Percentiles rank a stretch among this genome's conserved stretches.
Conservation (phyloP, 441 rosid genomes). For the Aleurites moluccanus region DNA sequence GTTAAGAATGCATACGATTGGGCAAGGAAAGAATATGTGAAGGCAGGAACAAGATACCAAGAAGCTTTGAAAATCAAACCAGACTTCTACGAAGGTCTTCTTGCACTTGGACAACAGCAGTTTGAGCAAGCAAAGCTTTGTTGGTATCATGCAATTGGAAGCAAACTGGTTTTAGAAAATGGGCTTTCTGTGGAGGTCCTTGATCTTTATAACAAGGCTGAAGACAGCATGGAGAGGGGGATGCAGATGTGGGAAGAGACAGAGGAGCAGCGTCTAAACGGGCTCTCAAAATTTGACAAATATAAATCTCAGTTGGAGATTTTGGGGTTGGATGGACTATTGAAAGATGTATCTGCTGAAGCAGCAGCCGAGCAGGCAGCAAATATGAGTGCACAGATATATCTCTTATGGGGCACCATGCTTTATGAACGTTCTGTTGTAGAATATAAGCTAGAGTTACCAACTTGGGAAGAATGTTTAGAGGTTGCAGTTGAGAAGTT, state of each 20-base stretch:
- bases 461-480: slow-evolving; percentile 90
- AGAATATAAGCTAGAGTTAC: slow-evolving; percentile 75
- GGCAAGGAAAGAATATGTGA: slow-evolving; percentile 66
- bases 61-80: slow-evolving; percentile 81
- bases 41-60: slow-evolving; percentile 72
- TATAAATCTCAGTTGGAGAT: slow-evolving; percentile 56
- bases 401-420: slow-evolving; percentile 91
- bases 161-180: slow-evolving; percentile 53
- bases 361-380: slow-evolving; percentile 68
- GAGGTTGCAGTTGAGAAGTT: slow-evolving; percentile 95
- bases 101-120: slow-evolving; percentile 87
- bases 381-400: slow-evolving; percentile 73
- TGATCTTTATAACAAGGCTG: slow-evolving; percentile 79
- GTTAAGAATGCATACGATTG: slow-evolving; percentile 63
- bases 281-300: slow-evolving; percentile 54
- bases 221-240: slow-evolving; percentile 87
- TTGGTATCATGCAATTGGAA: slow-evolving; percentile 79
- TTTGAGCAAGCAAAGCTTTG: slow-evolving; percentile 90
- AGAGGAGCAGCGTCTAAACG: slow-evolving; percentile 58
- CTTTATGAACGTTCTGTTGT: slow-evolving; percentile 90
- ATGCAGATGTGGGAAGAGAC: slow-evolving; percentile 91
- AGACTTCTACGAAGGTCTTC: slow-evolving; percentile 84
- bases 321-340: slow-evolving; percentile 54
- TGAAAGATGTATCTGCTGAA: slow-evolving; percentile 50
- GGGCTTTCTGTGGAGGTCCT: slow-evolving; percentile 73